A percentile compares a stretch with the other conserved stretches of the same genome.
phyloP scores from a whole-genome alignment of 306 rosid genomes.

The Vicia villosa region DNA sequence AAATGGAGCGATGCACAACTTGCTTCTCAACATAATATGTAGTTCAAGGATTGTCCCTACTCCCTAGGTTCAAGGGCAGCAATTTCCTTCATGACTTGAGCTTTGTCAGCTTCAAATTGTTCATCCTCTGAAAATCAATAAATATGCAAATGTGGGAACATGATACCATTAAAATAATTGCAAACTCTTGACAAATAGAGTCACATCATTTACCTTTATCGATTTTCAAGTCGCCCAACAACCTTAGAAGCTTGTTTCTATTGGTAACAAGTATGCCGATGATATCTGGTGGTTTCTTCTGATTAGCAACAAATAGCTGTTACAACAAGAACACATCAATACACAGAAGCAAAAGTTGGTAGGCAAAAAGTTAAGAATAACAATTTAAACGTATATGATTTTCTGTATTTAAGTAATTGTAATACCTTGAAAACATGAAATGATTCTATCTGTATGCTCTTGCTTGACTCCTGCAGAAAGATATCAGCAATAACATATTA shows the following conservation, averaged over 20 bases:
- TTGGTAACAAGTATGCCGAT: slow-evolving; percentile 74
- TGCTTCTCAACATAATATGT: slow-evolving; percentile 10
- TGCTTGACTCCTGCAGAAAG: slow-evolving; percentile 79
- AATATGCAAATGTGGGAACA: slow-evolving; percentile 16
- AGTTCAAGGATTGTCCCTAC: slow-evolving; percentile 42
- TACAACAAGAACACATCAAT: slow-evolving; percentile 30
- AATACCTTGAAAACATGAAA: slow-evolving; percentile 92
- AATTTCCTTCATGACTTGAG: slow-evolving; percentile 85
- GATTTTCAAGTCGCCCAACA: slow-evolving; percentile 79
- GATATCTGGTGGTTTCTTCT: slow-evolving; percentile 80
- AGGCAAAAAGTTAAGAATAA: slow-evolving; percentile 3
- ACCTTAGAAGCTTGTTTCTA: slow-evolving; percentile 79
- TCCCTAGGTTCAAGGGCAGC: slow-evolving; percentile 71
- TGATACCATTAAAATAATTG: slow-evolving; percentile 27
- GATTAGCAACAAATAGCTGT: slow-evolving; percentile 90
- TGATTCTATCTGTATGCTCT: slow-evolving; percentile 91
- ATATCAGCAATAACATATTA: slow-evolving; percentile 31
- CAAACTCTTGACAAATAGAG: slow-evolving; percentile 9
- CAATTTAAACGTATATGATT: slow-evolving; percentile 12
- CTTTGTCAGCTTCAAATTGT: slow-evolving; percentile 93
- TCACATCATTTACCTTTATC: slow-evolving; percentile 64
- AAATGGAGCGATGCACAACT: slow-evolving; percentile 31
- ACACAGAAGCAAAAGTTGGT: slow-evolving; percentile 2
- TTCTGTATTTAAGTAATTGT: slow-evolving; percentile 1
- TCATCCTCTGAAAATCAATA: slow-evolving; percentile 68